These are phyloP conservation scores for Penicillium oxalicum DNA, from an alignment of 2,329 filamentous ascomycete genomes.

Conservation along the genomic window DNA sequence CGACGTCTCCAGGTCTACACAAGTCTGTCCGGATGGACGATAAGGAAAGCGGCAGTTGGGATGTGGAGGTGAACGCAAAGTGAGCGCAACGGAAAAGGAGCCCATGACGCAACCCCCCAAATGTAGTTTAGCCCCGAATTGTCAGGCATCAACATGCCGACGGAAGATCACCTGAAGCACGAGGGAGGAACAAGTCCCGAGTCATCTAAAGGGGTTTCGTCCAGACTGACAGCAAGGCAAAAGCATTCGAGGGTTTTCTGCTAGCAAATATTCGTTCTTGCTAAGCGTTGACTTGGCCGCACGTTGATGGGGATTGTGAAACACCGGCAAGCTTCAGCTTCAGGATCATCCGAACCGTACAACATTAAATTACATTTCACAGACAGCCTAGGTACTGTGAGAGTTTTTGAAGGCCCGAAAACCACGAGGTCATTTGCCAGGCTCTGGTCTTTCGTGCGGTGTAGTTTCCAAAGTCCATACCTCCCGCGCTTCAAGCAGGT, in stretches of 20 bases:
- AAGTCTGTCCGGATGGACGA: not conserved
- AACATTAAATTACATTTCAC: too few relatives aligned
- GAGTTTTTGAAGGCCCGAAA: not conserved
- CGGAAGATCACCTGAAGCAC: not conserved
- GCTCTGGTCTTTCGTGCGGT: not conserved
- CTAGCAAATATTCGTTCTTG: too few relatives aligned
- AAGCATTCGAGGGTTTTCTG: too few relatives aligned
- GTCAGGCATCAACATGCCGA: slow-evolving; percentile 3
- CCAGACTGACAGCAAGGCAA: too few relatives aligned
- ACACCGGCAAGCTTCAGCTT: too few relatives aligned
- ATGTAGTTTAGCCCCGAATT: slow-evolving; percentile 7
- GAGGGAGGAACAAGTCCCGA: not conserved
- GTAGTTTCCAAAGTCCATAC: slow-evolving; percentile 33
- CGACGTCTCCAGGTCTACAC: too few relatives aligned
- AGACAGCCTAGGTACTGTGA: too few relatives aligned
- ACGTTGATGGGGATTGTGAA: too few relatives aligned
- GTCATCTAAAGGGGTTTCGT: not conserved
- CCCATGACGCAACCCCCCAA: slow-evolving; percentile 16
- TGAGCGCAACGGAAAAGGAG: not conserved
- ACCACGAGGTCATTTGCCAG: slow-evolving; percentile 4
- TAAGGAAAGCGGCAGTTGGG: slow-evolving; percentile 4
- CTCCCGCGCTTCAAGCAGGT: slow-evolving; percentile 70
- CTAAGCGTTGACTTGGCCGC: too few relatives aligned
- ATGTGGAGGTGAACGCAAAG: not conserved
- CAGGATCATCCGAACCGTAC: too few relatives aligned